Base-by-base conservation (phyloP, 805 yeast genomes). In the Cyberlindnera japonica region DNA sequence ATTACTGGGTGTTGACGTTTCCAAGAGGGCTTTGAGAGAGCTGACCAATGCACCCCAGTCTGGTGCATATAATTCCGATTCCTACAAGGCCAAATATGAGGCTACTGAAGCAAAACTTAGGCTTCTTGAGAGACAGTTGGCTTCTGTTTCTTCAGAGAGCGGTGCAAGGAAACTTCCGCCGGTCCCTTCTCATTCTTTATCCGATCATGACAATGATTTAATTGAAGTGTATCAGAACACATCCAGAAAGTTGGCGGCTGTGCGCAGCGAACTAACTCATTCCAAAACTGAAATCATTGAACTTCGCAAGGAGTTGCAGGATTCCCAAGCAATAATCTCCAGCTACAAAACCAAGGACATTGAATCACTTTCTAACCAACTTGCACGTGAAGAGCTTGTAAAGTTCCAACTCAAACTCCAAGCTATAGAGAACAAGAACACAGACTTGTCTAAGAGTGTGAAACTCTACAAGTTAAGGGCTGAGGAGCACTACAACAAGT, bases 401-500 rank as follows among this genome's bases (percentile, higher is more conserved):
- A 68, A 65, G 49, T 63, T 81, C 33, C 76, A 74, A 47, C 69
- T 80, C 15, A 78, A 75, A 41, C 60, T 83, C 18, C 79, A 80
- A 33, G 72, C 81, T 3, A 61, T 82, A 13, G 69, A 67, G 28
- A 57, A 68, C n/a, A 81, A 77, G 51, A 80, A 77, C 49, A 53
- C 57, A 2, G 81, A 86, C 22, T 63, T 87, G 22, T 57, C 68
- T 2, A 69, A 73, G 27, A 71, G 75, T 22, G 64, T 82, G 16
- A 76, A 75, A 27, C 65, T 83, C 23, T 88, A 84, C 61, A 82
- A 79, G 54, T 62, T 68, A 14, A 74, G 95, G 45, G 79, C 95
- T 24, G 90, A 85, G 25, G 83, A 81, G 45, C 83, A 86, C 57
- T 77, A 73, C 50, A 69, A 71, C 42, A 84, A 85, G 53, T 67